A percentile compares a stretch with the other conserved stretches of the same genome.
These are phyloP conservation scores for Ocimum tenuiflorum DNA, from an alignment of 257 asterid genomes.

Conservation along the genomic window DNA sequence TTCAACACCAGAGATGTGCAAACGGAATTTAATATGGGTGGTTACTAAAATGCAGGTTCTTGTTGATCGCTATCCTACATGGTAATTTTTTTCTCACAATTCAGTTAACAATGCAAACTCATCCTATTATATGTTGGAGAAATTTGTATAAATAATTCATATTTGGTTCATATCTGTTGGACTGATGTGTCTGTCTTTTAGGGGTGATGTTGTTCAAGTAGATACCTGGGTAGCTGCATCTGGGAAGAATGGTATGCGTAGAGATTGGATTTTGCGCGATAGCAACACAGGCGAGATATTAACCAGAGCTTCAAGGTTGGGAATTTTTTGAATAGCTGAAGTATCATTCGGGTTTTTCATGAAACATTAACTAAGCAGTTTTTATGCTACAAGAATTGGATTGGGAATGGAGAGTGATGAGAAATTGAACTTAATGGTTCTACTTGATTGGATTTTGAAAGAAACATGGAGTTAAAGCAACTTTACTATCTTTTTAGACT, in stretches of 20 bases:
- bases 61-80: slow-evolving; percentile 88
- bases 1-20: slow-evolving; percentile 94
- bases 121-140: not conserved
- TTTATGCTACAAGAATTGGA: not conserved
- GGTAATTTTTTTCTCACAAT: slow-evolving; percentile 41
- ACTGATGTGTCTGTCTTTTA: slow-evolving; percentile 28
- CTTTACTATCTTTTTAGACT: not conserved
- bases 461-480: not conserved
- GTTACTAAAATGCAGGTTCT: slow-evolving; percentile 89
- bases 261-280: slow-evolving; percentile 93
- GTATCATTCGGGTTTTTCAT: not conserved
- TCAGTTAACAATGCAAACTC: not conserved
- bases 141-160: not conserved
- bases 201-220: slow-evolving; percentile 97
- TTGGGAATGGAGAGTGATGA: slow-evolving; percentile 11
- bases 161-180: not conserved
- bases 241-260: slow-evolving; percentile 97
- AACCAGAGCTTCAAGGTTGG: slow-evolving; percentile 87
- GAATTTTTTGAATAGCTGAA: not conserved
- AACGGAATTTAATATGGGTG: slow-evolving; percentile 85
- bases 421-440: not conserved
- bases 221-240: slow-evolving; percentile 97
- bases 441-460: not conserved
- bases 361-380: not conserved
- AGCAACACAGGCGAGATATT: slow-evolving; percentile 65